Conservation (phyloP, 2,329 filamentous ascomycete genomes). For the Nigrospora osmanthi region DNA sequence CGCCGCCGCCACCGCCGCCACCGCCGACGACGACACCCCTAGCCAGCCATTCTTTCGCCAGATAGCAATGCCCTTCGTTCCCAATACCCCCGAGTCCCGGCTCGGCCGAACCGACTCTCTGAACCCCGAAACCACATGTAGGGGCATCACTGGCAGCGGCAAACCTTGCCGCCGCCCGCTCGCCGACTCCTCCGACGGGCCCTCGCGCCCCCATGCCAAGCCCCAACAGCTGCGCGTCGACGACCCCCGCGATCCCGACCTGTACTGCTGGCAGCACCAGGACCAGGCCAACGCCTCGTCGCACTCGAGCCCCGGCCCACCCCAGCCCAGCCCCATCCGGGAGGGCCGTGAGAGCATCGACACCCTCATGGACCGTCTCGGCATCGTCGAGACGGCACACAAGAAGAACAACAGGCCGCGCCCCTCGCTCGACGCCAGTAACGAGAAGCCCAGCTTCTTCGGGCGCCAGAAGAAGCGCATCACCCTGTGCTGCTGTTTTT, state of each 20-base stretch:
- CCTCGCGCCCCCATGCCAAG: conserved; percentile 18
- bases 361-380: conserved; percentile 73
- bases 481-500: conserved; percentile 38
- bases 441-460: conserved; percentile 16
- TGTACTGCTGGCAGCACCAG: conserved; percentile 94
- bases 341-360: conserved; percentile 73
- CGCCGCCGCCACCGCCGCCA: no score
- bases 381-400: conserved; percentile 59
- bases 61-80: conserved; percentile 57
- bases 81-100: conserved; percentile 72
- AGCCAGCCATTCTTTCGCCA: no score
- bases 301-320: conserved; percentile 35
- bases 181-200: conserved; percentile 30
- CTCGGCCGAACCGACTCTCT: conserved; percentile 77
- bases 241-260: conserved; percentile 48
- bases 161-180: conserved; percentile 73
- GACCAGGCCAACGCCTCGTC: conserved; percentile 61
- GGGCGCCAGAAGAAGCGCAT: conserved; percentile 17
- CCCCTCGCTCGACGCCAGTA: neutral
- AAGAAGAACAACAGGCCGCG: conserved; percentile 8
- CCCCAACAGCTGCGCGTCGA: conserved; percentile 26
- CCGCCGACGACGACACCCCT: no score
- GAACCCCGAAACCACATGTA: conserved; percentile 76
- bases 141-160: conserved; percentile 78
- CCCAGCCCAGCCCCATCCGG: conserved; percentile 42